Percentiles rank a stretch among this genome's conserved stretches.
Evolutionary conservation across 2,329 filamentous ascomycete genomes (phyloP).

Genomic region (Ophiosphaerella narmari): DNA sequence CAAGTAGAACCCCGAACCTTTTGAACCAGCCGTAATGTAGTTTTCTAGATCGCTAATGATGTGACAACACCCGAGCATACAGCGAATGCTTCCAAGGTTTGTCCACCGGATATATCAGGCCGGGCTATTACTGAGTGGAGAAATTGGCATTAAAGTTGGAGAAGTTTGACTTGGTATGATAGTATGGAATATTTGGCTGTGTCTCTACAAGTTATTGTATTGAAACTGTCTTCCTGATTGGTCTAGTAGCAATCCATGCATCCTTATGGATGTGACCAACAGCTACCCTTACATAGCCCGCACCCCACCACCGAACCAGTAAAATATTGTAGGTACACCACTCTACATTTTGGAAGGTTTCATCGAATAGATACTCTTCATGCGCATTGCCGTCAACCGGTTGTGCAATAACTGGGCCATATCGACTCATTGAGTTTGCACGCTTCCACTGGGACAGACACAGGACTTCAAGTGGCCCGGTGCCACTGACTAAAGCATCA

Average conservation of each 20-base stretch:
- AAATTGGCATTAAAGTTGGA: too few relatives aligned
- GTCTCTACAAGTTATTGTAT: too few relatives aligned
- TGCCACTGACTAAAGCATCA: neutral
- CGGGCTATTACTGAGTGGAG: too few relatives aligned
- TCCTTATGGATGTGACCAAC: slow-evolving; percentile 6
- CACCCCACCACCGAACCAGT: neutral
- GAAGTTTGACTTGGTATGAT: too few relatives aligned
- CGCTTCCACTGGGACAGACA: neutral
- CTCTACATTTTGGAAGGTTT: slow-evolving; percentile 1
- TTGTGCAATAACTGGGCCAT: slow-evolving; percentile 5
- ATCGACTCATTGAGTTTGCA: neutral
- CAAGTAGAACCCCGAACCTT: too few relatives aligned
- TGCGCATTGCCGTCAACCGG: neutral
- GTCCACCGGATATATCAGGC: too few relatives aligned
- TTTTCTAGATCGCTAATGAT: too few relatives aligned
- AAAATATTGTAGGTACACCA: slow-evolving; percentile 8
- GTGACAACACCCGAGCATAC: too few relatives aligned
- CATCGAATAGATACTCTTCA: slow-evolving; percentile 2
- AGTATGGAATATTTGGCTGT: too few relatives aligned
- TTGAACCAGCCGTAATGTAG: too few relatives aligned
- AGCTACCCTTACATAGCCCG: neutral
- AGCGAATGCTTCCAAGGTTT: too few relatives aligned
- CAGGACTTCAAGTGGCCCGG: neutral
- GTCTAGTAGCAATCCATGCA: neutral
- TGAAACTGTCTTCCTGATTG: too few relatives aligned